These are phyloP conservation scores for Cephalotrichum gorgonifer DNA, from an alignment of 2,329 filamentous ascomycete species.

Conservation along the genomic window DNA sequence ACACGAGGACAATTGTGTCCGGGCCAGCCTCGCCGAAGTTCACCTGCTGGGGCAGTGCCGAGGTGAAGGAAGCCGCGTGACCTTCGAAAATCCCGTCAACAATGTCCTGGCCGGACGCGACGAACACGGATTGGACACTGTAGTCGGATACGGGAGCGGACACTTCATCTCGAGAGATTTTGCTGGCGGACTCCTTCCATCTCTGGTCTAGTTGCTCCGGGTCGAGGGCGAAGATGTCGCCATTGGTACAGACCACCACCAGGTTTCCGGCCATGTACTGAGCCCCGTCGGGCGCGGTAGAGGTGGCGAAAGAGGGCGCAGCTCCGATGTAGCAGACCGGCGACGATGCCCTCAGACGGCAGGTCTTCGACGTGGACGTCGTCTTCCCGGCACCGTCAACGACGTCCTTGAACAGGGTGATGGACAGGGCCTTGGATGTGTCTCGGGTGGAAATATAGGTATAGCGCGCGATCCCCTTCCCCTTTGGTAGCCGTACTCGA, in stretches of 20 bases:
- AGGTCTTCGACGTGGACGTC: conserved; percentile 35
- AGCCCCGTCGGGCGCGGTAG: not conserved
- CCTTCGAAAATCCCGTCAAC: conserved; percentile 45
- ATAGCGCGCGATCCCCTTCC: conserved; percentile 41
- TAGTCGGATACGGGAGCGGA: conserved; percentile 22
- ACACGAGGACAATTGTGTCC: conserved; percentile 40
- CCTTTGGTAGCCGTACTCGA: conserved; percentile 36
- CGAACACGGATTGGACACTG: conserved; percentile 38
- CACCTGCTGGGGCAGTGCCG: conserved; percentile 7
- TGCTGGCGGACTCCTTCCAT: conserved; percentile 34
- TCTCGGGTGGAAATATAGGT: conserved; percentile 50
- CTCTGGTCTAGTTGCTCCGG: conserved; percentile 39
- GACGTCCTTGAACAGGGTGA: conserved; percentile 50
- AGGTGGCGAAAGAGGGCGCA: not conserved
- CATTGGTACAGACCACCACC: conserved; percentile 48
- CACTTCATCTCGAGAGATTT: conserved; percentile 29
- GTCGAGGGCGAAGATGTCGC: conserved; percentile 50
- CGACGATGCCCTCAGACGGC: conserved; percentile 10
- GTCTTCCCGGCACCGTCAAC: conserved; percentile 40
- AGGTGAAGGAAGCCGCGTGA: conserved; percentile 27
- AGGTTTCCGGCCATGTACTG: conserved; percentile 19
- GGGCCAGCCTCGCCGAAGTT: conserved; percentile 20
- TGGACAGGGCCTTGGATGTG: conserved; percentile 30
- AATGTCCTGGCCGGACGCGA: conserved; percentile 35
- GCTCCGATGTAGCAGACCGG: conserved; percentile 5